These are phyloP conservation scores for Pseudopyricularia javanii DNA, from an alignment of 2,329 filamentous ascomycete genomes.

Conservation along the genomic window DNA sequence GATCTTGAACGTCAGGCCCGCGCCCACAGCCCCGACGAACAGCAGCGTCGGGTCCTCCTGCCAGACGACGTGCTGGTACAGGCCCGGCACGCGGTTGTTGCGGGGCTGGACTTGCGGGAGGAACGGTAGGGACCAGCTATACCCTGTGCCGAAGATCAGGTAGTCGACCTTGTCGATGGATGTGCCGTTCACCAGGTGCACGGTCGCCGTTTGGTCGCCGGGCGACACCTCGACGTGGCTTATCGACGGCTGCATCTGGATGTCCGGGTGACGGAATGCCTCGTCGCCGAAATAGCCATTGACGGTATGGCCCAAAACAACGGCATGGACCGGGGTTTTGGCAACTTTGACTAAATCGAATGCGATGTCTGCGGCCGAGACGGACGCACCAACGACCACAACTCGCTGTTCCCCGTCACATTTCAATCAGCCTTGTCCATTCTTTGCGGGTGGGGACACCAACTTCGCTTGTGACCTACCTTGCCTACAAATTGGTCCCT, in stretches of 20 bases:
- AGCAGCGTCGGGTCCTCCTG: conserved; percentile 38
- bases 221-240: conserved; percentile 5
- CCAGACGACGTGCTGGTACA: conserved; percentile 48
- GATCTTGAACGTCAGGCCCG: conserved; percentile 53
- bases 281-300: conserved; percentile 16
- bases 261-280: conserved; percentile 13
- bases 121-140: conserved; percentile 52
- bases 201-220: too few relatives aligned
- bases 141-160: conserved; percentile 56
- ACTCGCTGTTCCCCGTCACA: conserved; percentile 36
- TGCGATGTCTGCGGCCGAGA: conserved; percentile 42
- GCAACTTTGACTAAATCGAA: conserved; percentile 10
- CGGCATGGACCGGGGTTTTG: conserved; percentile 11
- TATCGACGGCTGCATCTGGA: conserved; percentile 8
- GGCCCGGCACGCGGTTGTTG: conserved; percentile 40
- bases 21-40: conserved; percentile 45
- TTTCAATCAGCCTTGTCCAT: too few relatives aligned
- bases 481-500: conserved; percentile 30
- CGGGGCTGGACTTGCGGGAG: conserved; percentile 35
- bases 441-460: too few relatives aligned
- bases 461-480: too few relatives aligned
- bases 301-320: conserved; percentile 12
- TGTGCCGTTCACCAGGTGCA: conserved; percentile 44
- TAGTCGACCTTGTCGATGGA: conserved; percentile 41
- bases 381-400: conserved; percentile 43